Evolutionary conservation across 2,329 filamentous ascomycete species (phyloP).

Genomic region (Aureobasidium leucospermi): DNA sequence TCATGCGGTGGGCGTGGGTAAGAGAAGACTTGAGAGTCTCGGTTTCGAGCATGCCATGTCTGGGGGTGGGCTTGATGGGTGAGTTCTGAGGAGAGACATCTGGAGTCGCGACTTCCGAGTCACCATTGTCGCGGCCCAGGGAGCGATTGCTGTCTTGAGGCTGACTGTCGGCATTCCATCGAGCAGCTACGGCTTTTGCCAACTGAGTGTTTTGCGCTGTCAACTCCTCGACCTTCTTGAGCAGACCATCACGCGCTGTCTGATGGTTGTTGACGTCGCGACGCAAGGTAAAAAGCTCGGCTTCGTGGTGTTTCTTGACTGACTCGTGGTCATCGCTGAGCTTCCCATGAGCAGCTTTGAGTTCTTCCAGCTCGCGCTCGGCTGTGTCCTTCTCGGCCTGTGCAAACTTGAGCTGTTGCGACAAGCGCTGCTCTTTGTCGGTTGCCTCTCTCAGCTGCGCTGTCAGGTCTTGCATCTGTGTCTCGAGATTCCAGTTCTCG

Average conservation of each 20-base stretch:
- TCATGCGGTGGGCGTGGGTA: conserved; percentile 90
- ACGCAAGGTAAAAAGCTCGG: conserved; percentile 77
- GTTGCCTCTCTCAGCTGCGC: conserved; percentile 65
- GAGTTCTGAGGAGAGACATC: conserved; percentile 88
- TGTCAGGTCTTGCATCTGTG: conserved; percentile 76
- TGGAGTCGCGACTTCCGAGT: conserved; percentile 53
- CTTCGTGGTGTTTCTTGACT: conserved; percentile 74
- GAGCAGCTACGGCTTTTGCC: conserved; percentile 71
- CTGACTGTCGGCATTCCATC: conserved; percentile 39
- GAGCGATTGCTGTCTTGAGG: conserved; percentile 39
- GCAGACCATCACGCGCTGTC: conserved; percentile 67
- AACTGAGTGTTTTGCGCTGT: conserved; percentile 86
- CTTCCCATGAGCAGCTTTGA: conserved; percentile 71
- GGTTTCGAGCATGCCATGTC: conserved; percentile 85
- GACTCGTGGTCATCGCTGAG: conserved; percentile 73
- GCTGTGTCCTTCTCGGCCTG: conserved; percentile 68
- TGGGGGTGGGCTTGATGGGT: conserved; percentile 82
- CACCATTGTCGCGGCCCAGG: conserved; percentile 55
- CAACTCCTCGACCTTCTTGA: conserved; percentile 81
- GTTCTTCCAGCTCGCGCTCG: conserved; percentile 85
- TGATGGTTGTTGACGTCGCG: conserved; percentile 73
- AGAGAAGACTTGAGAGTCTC: conserved; percentile 93
- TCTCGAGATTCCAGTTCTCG: conserved; percentile 96
- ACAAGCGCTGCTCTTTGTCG: conserved; percentile 77
- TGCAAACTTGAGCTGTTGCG: conserved; percentile 60